Conservation (phyloP, 2,329 filamentous ascomycete species). For the Talaromyces sp. region DNA sequence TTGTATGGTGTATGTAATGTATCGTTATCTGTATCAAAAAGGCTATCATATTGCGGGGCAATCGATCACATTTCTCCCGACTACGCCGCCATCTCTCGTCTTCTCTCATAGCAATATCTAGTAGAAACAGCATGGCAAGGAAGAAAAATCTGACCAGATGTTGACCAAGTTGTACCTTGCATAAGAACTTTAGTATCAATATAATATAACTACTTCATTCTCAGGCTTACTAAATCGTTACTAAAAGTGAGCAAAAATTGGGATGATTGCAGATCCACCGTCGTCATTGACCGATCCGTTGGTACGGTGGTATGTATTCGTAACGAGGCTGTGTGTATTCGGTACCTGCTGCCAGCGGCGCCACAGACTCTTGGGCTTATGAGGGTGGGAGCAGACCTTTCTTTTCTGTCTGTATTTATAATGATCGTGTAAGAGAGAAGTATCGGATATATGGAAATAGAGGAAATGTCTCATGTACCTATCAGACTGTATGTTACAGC, state of each 20-base stretch:
- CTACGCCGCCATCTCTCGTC: neutral
- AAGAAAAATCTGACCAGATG: neutral
- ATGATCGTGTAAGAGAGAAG: neutral
- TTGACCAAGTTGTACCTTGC: neutral
- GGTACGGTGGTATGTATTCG: neutral
- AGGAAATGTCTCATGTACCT: neutral
- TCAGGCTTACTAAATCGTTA: neutral
- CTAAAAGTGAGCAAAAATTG: neutral
- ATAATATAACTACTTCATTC: neutral
- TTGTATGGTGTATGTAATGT: conserved; percentile 8
- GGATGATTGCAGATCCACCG: conserved; percentile 6
- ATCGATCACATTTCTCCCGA: neutral
- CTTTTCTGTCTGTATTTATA: neutral
- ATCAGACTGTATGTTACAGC: neutral
- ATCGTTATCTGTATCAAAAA: neutral
- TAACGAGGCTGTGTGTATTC: neutral
- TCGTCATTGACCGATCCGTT: neutral
- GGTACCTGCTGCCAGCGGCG: neutral
- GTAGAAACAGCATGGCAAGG: neutral
- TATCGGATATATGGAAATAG: neutral
- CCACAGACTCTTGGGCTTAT: neutral
- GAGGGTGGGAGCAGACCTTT: neutral
- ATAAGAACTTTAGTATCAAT: neutral
- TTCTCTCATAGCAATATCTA: neutral
- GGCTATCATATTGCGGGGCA: conserved; percentile 7